Evolutionary conservation across 352 stramenopile species (phyloP), one percentile per base, ranked within the genome.

Genomic region (Lagenidium sp.): DNA sequence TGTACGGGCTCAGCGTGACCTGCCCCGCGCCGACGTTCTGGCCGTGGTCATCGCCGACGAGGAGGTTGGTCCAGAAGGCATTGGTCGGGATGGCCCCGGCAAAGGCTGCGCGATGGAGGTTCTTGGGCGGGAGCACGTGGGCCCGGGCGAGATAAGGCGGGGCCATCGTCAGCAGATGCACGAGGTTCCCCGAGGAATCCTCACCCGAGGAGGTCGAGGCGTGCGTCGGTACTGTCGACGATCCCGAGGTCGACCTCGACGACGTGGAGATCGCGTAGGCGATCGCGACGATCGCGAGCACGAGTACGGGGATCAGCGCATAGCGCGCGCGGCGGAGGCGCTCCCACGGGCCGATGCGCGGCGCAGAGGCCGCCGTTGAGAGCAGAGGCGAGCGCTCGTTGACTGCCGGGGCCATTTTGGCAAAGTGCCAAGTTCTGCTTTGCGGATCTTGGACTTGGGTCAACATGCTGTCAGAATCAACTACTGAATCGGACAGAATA

Each of bases 11-110:
- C 8, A 92, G 56, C 22, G 82, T 92, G 16, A 95, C 63, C 36
- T 86, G 58, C 12, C 74, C 78, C 15, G 64, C 66, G 16, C 85
- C 85, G 23, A 63, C 52, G 45, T 87, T 87, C 15, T 85, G 55
- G 0, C 74, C 79, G 50, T 92, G 79, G 29, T 65, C 53, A 41
- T 92, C 79, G 26, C 56, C 74, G 23, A 95, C 68, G 18, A 94
- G 66, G 29, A 95, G 44, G 37, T 95, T 95, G 1, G 82, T 87
- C 82, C 85, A 97, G 64, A 90, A 97, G 23, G 76, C 75, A 38
- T 94, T 94, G 18, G 87, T 96, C 11, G 87, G 87, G 36, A 89
- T 63, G 30, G 78, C 63, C 18, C 55, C 13, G 10, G 50, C 39
- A 36, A 85, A 82, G 28, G 38, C 50, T 19, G 56, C 60, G 31